These are phyloP conservation scores for Microascus cirrosus DNA, from an alignment of 2,329 filamentous ascomycete species.

Conservation along the genomic window DNA sequence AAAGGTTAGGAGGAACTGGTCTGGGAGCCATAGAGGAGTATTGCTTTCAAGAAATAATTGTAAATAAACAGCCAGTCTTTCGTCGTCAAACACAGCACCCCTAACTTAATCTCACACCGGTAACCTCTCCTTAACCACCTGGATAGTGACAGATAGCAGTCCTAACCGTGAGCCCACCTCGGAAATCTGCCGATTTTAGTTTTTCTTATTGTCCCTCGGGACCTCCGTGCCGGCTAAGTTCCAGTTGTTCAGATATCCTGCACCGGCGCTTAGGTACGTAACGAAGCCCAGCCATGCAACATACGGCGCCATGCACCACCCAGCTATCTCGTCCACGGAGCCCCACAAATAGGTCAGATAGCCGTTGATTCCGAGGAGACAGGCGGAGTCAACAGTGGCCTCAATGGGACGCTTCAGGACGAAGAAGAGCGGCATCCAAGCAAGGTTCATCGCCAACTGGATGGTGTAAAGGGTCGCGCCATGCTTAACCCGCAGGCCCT, in stretches of 20 bases:
- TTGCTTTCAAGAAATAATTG: background rate
- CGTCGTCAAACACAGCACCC: too few species aligned
- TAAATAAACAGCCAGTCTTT: background rate
- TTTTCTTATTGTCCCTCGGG: background rate
- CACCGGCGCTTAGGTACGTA: slow-evolving; percentile 66
- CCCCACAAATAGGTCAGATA: slow-evolving; percentile 71
- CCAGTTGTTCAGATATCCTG: slow-evolving; percentile 61
- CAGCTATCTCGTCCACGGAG: slow-evolving; percentile 59
- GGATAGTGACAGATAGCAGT: background rate
- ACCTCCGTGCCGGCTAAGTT: slow-evolving; percentile 30
- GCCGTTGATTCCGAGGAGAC: slow-evolving; percentile 58
- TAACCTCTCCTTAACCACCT: too few species aligned
- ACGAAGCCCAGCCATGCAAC: slow-evolving; percentile 80
- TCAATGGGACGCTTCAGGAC: slow-evolving; percentile 59
- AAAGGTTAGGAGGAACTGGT: background rate
- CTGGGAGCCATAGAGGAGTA: background rate
- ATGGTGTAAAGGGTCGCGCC: slow-evolving; percentile 74
- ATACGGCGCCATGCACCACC: slow-evolving; percentile 70
- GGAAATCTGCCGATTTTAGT: background rate
- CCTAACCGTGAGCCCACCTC: background rate
- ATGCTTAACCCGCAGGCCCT: slow-evolving; percentile 48
- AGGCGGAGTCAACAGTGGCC: slow-evolving; percentile 65
- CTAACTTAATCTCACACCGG: too few species aligned
- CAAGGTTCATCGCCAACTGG: slow-evolving; percentile 73
- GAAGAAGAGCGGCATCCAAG: slow-evolving; percentile 94